Percentiles rank a stretch among this genome's conserved stretches.
Conservation (phyloP, 805 yeast genomes). For the Brettanomyces sp. region DNA sequence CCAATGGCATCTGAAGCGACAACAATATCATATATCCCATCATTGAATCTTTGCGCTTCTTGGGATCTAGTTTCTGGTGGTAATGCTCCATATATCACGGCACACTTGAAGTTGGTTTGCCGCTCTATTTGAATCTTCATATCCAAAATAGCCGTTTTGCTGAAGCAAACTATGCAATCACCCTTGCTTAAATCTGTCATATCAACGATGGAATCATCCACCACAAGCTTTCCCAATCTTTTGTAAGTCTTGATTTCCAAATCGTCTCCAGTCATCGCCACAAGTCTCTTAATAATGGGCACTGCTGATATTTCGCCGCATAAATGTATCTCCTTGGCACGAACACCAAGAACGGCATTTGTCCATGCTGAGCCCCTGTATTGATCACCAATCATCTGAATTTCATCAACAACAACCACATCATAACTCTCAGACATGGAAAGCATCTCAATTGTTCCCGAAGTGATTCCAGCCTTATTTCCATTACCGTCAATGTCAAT, state of each 20-base stretch:
- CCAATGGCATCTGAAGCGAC: conserved; percentile 97
- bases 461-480: conserved; percentile 60
- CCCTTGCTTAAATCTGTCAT: conserved; percentile 47
- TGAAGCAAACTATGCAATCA: conserved; percentile 85
- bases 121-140: conserved; percentile 63
- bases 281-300: conserved; percentile 51
- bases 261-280: conserved; percentile 68
- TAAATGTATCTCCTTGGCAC: conserved; percentile 76
- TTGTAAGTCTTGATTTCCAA: conserved; percentile 61
- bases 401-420: conserved; percentile 88
- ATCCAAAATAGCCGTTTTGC: conserved; percentile 62
- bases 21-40: conserved; percentile 69
- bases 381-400: conserved; percentile 83
- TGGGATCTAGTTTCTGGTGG: conserved; percentile 91
- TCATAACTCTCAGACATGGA: conserved; percentile 63
- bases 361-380: conserved; percentile 93
- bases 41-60: conserved; percentile 74
- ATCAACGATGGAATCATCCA: conserved; percentile 33
- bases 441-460: conserved; percentile 93
- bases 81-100: conserved; percentile 87
- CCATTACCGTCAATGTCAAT: conserved; percentile 63
- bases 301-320: conserved; percentile 91
- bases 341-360: conserved; percentile 75
- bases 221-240: conserved; percentile 63
- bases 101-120: conserved; percentile 56